These are phyloP conservation scores for Populus davidiana DNA, from an alignment of 345 rosid genomes.

Conservation along the genomic window DNA sequence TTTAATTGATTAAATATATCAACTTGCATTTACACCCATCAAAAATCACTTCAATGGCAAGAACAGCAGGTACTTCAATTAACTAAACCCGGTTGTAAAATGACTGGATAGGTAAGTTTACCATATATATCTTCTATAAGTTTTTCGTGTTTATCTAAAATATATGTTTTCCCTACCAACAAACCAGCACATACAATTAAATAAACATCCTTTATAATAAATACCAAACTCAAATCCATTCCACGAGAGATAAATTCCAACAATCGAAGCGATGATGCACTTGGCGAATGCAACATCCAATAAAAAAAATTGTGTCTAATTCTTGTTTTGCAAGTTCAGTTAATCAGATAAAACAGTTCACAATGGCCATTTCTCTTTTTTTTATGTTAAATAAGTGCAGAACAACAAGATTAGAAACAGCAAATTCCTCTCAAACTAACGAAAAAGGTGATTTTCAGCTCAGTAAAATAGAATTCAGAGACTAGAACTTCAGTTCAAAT, in stretches of 20 bases:
- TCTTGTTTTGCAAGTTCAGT: background rate
- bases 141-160: background rate
- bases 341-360: background rate
- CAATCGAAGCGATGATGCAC: background rate
- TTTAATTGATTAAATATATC: constrained; percentile 1
- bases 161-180: background rate
- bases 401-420: background rate
- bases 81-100: background rate
- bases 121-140: background rate
- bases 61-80: background rate
- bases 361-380: background rate
- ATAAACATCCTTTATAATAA: background rate
- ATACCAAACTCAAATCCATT: background rate
- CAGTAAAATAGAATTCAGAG: background rate
- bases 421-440: background rate
- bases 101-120: background rate
- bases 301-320: background rate
- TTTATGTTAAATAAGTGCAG: background rate
- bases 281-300: background rate
- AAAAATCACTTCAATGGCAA: background rate
- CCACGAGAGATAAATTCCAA: background rate
- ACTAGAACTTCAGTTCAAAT: background rate
- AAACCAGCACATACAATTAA: background rate
- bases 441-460: background rate
- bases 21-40: background rate